phyloP scores from a whole-genome alignment of 257 asterid genomes.

The Nicotiana knightiana region DNA sequence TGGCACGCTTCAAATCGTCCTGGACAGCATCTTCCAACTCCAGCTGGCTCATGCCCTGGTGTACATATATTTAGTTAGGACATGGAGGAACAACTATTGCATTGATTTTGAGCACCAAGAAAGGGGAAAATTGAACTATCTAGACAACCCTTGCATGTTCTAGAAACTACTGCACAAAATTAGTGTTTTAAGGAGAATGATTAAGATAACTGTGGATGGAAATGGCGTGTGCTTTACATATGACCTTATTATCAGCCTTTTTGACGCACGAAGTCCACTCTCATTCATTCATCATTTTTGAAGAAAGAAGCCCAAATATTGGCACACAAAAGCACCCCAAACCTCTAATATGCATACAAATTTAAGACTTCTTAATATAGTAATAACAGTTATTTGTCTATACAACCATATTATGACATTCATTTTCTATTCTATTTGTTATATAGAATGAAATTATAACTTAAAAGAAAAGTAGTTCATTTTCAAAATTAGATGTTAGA shows the following conservation, averaged over 20 bases:
- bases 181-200: background rate
- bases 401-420: background rate
- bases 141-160: background rate
- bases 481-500: background rate
- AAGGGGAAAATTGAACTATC: background rate
- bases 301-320: background rate
- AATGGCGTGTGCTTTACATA: background rate
- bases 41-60: conserved; percentile 91
- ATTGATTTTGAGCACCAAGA: conserved; percentile 1
- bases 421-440: background rate
- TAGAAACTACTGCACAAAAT: background rate
- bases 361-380: background rate
- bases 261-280: background rate
- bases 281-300: background rate
- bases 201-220: background rate
- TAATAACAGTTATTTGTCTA: background rate
- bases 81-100: conserved; percentile 1
- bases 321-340: conserved; percentile 3
- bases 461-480: background rate
- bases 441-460: background rate
- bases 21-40: conserved; percentile 93
- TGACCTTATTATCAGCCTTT: background rate
- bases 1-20: conserved; percentile 92
- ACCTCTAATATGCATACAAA: background rate
- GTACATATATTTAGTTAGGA: conserved; percentile 7